A percentile compares a stretch with the other conserved stretches of the same genome.
phyloP scores from a whole-genome alignment of 768 basidiomycete genomes.

The Tephrocybe sp. region DNA sequence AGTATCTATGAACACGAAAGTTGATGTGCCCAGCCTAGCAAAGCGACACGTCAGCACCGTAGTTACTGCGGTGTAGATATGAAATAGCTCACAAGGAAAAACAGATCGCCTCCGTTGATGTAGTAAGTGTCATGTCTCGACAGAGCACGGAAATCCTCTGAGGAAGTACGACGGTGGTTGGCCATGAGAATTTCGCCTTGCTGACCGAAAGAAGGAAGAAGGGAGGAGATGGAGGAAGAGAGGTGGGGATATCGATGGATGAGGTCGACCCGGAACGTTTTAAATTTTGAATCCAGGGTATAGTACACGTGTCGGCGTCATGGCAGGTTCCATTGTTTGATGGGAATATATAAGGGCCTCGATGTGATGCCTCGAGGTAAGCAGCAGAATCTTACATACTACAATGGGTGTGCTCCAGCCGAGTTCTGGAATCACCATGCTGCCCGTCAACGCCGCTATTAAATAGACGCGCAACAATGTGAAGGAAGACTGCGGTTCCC shows the following conservation, averaged over 20 bases:
- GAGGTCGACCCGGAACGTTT: conserved; percentile 19
- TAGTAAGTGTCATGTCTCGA: conserved; percentile 41
- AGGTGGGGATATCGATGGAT: conserved; percentile 37
- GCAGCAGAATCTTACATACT: conserved; percentile 7
- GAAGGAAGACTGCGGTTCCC: too few species aligned
- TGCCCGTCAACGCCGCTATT: background rate
- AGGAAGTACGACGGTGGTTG: conserved; percentile 12
- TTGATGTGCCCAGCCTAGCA: conserved; percentile 54
- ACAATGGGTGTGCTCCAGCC: too few species aligned
- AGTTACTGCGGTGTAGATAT: conserved; percentile 24
- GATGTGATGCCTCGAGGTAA: conserved; percentile 17
- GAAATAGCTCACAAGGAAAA: conserved; percentile 44
- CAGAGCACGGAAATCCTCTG: conserved; percentile 23
- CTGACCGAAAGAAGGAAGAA: conserved; percentile 28
- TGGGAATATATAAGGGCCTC: conserved; percentile 16
- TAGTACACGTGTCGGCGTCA: conserved; percentile 31
- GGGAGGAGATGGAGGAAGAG: conserved; percentile 21
- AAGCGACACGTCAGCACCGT: conserved; percentile 30
- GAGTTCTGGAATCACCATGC: background rate
- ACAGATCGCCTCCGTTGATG: conserved; percentile 50
- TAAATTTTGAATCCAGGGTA: conserved; percentile 31
- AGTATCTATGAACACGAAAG: conserved; percentile 55
- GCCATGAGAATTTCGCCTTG: conserved; percentile 23
- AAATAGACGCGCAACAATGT: conserved; percentile 4
- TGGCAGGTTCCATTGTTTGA: conserved; percentile 17